Conservation (phyloP, 148 eudicot genomes). For the Fagopyrum esculentum region DNA sequence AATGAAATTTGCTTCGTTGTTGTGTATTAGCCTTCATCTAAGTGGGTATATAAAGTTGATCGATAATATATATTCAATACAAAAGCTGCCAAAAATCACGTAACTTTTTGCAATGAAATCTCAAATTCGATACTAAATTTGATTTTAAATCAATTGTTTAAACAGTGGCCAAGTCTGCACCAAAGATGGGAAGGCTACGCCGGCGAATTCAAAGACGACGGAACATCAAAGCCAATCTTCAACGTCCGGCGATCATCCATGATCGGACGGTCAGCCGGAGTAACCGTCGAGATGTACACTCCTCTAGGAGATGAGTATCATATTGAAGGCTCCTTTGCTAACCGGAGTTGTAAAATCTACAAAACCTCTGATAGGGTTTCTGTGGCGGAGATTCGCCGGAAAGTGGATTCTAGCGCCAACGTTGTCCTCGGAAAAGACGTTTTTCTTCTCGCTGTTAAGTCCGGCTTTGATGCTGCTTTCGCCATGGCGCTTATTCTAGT, state of each 20-base stretch:
- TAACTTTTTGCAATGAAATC: neutral
- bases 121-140: too few species aligned
- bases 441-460: constrained; percentile 34
- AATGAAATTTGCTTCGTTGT: too few species aligned
- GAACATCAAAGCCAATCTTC: constrained; percentile 63
- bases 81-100: too few species aligned
- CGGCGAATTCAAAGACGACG: constrained; percentile 52
- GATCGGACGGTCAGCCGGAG: constrained; percentile 53
- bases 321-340: constrained; percentile 67
- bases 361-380: constrained; percentile 25
- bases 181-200: constrained; percentile 87
- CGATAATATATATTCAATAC: too few species aligned
- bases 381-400: constrained; percentile 71
- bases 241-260: constrained; percentile 74
- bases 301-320: constrained; percentile 50
- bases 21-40: too few species aligned
- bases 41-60: too few species aligned
- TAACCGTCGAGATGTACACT: constrained; percentile 59
- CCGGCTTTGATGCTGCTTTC: constrained; percentile 69
- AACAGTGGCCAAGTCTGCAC: constrained; percentile 79
- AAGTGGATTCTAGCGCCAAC: constrained; percentile 57
- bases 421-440: constrained; percentile 78
- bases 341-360: constrained; percentile 58
- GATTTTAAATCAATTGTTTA: neutral
- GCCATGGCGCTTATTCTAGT: constrained; percentile 81